Conservation (phyloP, 495 filamentous ascomycete genomes). For the Xylaria nigripes region DNA sequence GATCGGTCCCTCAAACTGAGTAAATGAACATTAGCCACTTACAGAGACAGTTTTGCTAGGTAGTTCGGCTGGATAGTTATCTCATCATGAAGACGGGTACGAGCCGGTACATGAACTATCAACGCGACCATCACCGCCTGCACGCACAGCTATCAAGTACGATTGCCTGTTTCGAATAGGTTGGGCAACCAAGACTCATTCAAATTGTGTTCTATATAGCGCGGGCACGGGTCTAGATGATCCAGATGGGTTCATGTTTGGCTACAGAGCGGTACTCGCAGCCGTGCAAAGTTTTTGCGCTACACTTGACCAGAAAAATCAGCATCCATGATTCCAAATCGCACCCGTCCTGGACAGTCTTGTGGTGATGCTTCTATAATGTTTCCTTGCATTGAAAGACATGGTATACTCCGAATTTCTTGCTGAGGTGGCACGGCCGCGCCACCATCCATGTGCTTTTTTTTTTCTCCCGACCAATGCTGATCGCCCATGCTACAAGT, state of each 20-base stretch:
- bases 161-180: not conserved
- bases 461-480: not conserved
- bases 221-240: not conserved
- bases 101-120: too few relatives aligned
- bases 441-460: conserved; percentile 3
- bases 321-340: not conserved
- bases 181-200: not conserved
- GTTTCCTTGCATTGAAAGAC: not conserved
- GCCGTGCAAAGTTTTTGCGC: not conserved
- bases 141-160: not conserved
- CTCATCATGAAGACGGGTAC: too few relatives aligned
- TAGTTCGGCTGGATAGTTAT: not conserved
- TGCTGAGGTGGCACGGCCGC: not conserved
- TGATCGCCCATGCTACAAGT: not conserved
- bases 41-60: not conserved
- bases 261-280: not conserved
- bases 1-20: not conserved
- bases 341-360: not conserved
- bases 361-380: not conserved
- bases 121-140: too few relatives aligned
- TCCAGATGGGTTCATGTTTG: not conserved
- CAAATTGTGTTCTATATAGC: not conserved
- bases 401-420: conserved; percentile 2
- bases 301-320: not conserved
- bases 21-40: not conserved